Percentiles rank a stretch among this genome's conserved stretches.
Conservation (phyloP, 108 stramenopile genomes). For the Seminavis robusta region DNA sequence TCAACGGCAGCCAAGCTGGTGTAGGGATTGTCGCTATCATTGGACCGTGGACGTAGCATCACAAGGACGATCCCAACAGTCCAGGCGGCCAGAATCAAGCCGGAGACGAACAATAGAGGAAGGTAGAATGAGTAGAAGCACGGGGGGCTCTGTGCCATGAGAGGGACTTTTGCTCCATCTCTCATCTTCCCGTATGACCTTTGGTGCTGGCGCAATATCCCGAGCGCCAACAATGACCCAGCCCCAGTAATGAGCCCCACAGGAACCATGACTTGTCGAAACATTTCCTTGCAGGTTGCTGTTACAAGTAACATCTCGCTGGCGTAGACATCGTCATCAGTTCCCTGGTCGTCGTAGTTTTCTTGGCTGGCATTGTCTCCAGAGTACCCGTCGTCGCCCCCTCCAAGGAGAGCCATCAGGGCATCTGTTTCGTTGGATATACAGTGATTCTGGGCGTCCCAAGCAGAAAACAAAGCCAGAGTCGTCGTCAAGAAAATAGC, state of each 20-base stretch:
- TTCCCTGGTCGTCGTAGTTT: too few relatives aligned
- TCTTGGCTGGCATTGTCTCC: background rate
- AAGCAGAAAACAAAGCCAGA: constrained; percentile 25
- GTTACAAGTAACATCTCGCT: background rate
- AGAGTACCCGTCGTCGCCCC: constrained; percentile 9
- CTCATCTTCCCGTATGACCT: constrained; percentile 4
- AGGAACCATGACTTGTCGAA: constrained; percentile 22
- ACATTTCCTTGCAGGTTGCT: constrained; percentile 15
- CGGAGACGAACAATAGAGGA: background rate
- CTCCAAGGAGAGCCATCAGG: constrained; percentile 13
- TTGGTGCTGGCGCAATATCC: background rate
- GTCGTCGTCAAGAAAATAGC: constrained; percentile 27
- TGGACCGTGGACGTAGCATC: constrained; percentile 13
- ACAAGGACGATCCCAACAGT: constrained; percentile 3
- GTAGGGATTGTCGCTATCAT: constrained; percentile 25
- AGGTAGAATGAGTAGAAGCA: background rate
- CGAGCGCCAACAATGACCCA: background rate
- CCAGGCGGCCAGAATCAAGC: background rate
- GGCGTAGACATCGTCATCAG: constrained; percentile 6
- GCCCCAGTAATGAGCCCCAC: constrained; percentile 8
- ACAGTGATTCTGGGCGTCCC: constrained; percentile 38
- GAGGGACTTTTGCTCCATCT: background rate
- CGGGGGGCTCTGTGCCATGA: background rate
- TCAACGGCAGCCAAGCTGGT: constrained; percentile 41
- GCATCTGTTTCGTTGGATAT: constrained; percentile 24